Evolutionary conservation across 345 rosid genomes (phyloP).

Genomic region (Eucalyptus pumila): DNA sequence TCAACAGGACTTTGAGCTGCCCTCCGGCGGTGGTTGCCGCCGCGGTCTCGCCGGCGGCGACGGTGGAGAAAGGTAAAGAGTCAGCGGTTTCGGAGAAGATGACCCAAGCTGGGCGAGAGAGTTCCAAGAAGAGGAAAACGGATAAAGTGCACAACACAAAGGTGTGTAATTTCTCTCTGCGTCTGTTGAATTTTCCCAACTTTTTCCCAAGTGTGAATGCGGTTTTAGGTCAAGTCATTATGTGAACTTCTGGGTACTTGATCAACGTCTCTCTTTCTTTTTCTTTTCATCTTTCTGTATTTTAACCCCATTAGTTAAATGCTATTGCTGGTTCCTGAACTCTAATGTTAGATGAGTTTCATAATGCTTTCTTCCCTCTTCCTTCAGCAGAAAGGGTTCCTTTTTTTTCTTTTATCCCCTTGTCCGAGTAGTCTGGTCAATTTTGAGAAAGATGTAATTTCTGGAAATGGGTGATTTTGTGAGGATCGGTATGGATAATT

Average conservation of each 20-base stretch:
- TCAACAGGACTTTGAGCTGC: slow-evolving; percentile 33
- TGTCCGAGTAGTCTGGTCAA: neutral
- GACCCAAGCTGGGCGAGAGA: slow-evolving; percentile 19
- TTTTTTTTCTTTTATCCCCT: neutral
- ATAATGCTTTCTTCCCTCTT: neutral
- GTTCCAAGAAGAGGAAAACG: slow-evolving; percentile 57
- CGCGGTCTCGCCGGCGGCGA: neutral
- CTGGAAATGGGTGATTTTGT: neutral
- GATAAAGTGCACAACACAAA: slow-evolving; percentile 18
- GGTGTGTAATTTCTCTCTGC: neutral
- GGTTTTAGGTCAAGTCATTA: neutral
- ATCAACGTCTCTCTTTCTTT: neutral
- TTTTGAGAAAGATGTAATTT: neutral
- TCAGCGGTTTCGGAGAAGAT: slow-evolving; percentile 2
- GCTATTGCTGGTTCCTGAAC: neutral
- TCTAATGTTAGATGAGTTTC: neutral
- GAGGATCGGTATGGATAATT: neutral
- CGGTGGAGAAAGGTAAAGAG: slow-evolving; percentile 7
- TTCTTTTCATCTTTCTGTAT: neutral
- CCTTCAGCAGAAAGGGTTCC: neutral
- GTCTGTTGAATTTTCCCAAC: neutral
- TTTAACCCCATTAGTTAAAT: neutral
- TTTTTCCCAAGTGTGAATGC: neutral
- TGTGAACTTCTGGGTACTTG: neutral
- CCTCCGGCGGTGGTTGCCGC: slow-evolving; percentile 8